A percentile compares a stretch with the other conserved stretches of the same genome.
Conservation (phyloP, 176 grass and related monocot species). For the Oryza glaberrima region DNA sequence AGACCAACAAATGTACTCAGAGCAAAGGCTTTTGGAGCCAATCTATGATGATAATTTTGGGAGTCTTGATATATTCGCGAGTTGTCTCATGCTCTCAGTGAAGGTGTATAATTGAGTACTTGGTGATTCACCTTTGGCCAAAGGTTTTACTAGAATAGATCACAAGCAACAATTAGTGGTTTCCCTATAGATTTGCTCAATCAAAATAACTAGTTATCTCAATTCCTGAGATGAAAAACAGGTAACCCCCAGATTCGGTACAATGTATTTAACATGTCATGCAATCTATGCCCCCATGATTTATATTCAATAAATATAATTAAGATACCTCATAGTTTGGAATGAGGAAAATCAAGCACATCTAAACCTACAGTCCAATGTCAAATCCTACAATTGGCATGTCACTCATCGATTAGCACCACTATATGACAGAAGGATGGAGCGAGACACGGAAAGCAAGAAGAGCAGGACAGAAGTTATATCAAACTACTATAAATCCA, state of each 20-base stretch:
- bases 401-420: background rate
- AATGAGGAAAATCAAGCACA: background rate
- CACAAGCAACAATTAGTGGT: background rate
- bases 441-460: background rate
- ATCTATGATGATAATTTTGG: background rate
- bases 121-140: background rate
- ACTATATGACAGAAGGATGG: background rate
- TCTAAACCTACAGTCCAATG: slow-evolving; percentile 10
- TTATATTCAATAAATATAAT: slow-evolving; percentile 1
- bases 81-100: background rate
- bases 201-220: slow-evolving; percentile 2
- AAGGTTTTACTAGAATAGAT: background rate
- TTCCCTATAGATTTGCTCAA: background rate
- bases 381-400: background rate
- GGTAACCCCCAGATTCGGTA: background rate
- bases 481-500: background rate
- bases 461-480: background rate
- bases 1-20: background rate
- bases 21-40: background rate
- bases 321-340: background rate
- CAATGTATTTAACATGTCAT: background rate
- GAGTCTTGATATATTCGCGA: background rate
- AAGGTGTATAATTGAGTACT: slow-evolving; percentile 6
- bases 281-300: background rate
- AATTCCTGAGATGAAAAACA: background rate